A percentile compares a stretch with the other conserved stretches of the same genome.
Evolutionary conservation across 371 early-diverging fungal genomes (phyloP).

Genomic region (Funneliformis caledonium): DNA sequence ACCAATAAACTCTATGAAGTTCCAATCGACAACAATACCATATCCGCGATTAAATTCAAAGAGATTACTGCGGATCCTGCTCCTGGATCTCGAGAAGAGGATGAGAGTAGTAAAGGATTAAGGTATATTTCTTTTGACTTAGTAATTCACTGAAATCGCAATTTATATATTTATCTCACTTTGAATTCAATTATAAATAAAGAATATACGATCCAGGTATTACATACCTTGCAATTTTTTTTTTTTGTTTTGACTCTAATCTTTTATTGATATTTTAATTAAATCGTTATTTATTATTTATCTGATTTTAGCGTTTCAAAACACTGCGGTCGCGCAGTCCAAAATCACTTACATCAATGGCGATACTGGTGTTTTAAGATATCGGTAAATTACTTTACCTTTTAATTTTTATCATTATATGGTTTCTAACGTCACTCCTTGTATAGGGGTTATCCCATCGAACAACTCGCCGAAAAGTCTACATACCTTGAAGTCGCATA

Average conservation of each 20-base stretch:
- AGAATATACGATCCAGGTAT: conserved; percentile 43
- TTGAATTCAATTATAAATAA: background rate
- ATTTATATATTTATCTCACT: background rate
- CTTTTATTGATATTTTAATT: background rate
- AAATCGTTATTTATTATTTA: background rate
- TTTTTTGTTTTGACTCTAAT: background rate
- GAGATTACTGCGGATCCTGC: conserved; percentile 38
- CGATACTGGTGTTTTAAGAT: conserved; percentile 60
- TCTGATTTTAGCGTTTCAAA: conserved; percentile 49
- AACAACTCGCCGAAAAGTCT: conserved; percentile 55
- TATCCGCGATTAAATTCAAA: conserved; percentile 46
- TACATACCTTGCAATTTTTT: background rate
- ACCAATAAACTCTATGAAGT: conserved; percentile 52
- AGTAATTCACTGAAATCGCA: background rate
- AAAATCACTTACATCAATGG: conserved; percentile 67
- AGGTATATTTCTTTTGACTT: conserved; percentile 29
- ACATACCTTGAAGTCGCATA: conserved; percentile 56
- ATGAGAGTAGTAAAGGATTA: conserved; percentile 42
- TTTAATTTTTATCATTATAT: background rate
- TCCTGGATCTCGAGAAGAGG: conserved; percentile 39
- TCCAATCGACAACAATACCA: conserved; percentile 46
- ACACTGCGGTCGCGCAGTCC: conserved; percentile 64
- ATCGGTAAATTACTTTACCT: conserved; percentile 44
- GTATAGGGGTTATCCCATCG: conserved; percentile 53
- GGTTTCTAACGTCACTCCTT: background rate